Evolutionary conservation across 257 asterid genomes (phyloP).

Genomic region (Jacaranda mimosifolia): DNA sequence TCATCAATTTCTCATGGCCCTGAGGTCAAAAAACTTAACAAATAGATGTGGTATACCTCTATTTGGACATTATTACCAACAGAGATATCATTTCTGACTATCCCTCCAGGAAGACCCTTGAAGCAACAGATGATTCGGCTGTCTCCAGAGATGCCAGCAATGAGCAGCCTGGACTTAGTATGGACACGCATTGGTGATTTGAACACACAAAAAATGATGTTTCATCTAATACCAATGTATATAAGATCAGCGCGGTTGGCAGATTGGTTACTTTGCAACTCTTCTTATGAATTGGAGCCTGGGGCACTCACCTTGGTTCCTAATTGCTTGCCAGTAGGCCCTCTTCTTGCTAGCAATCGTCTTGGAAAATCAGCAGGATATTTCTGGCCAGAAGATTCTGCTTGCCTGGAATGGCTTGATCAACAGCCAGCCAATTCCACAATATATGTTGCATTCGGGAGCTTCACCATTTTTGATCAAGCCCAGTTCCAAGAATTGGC

Average conservation of each 20-base stretch:
- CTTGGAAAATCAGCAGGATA: constrained; percentile 52
- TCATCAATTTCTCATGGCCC: too few relatives aligned
- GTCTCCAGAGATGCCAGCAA: constrained; percentile 54
- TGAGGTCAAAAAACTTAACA: neutral
- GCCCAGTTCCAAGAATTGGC: constrained; percentile 65
- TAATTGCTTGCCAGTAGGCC: constrained; percentile 52
- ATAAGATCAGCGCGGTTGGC: constrained; percentile 37
- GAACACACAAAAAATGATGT: constrained; percentile 14
- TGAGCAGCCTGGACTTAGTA: constrained; percentile 42
- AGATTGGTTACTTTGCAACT: constrained; percentile 58
- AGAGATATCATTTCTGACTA: too few relatives aligned
- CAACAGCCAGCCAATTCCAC: constrained; percentile 48
- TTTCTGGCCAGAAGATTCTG: constrained; percentile 63
- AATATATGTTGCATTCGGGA: constrained; percentile 67
- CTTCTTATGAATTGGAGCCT: constrained; percentile 53
- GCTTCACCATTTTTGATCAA: constrained; percentile 53
- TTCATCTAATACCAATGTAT: constrained; percentile 20
- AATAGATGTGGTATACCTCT: too few relatives aligned
- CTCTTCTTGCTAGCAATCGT: constrained; percentile 58
- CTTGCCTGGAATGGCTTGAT: constrained; percentile 62
- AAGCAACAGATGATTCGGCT: constrained; percentile 43
- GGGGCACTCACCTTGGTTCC: constrained; percentile 47
- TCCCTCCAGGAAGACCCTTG: constrained; percentile 45
- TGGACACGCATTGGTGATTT: constrained; percentile 48
- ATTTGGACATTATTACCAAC: too few relatives aligned